Evolutionary conservation across 2,329 filamentous ascomycete genomes (phyloP), one percentile per base, ranked within the genome.

Genomic region (Colletotrichum sp.): DNA sequence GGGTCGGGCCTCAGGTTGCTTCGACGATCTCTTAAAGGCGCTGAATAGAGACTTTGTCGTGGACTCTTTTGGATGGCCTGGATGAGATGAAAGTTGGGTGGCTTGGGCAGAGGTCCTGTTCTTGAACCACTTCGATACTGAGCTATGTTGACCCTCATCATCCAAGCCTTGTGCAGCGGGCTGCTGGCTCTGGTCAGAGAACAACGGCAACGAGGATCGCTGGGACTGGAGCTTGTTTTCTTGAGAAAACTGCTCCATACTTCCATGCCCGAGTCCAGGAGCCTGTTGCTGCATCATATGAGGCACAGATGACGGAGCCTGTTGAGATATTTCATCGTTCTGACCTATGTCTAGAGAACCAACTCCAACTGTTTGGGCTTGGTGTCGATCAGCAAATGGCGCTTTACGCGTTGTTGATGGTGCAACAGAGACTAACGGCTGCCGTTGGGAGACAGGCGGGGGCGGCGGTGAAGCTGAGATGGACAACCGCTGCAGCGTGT

Each of bases 11-110:
- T 81, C 79, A 26, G 76, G 64, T 49, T 80, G 78, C 72, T 81
- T 82, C 9, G 80, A 77, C 8, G 76, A 75, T 24, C 80, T 75
- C 60, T 81, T 81, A 26, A 82, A 81, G 4, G 79, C 80, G 15
- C 76, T 76, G 44, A 81, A 75, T 8, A 82, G 67, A 8, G 79
- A 78, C 59, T 80, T 80, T 36, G 77, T 68, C 8, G 79, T 69
- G 64, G 80, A 81, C 18, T 79, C 75, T 64, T 81, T 80, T 16
- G 78, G 30, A 21, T 32, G 77, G 6, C 72, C 59, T 26, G 75
- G 71, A 24, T 78, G 72, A 18, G 78, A 64, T 34, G 78, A 77
- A 57, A 26, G 34, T 12, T 62, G 62, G 6, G 21, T 34, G 52
- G 69, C 36, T 28, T 78, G 75, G 21, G 68, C 71, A 21, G 72